Base-by-base conservation (phyloP, 768 basidiomycete genomes). In the Suillus paluster region DNA sequence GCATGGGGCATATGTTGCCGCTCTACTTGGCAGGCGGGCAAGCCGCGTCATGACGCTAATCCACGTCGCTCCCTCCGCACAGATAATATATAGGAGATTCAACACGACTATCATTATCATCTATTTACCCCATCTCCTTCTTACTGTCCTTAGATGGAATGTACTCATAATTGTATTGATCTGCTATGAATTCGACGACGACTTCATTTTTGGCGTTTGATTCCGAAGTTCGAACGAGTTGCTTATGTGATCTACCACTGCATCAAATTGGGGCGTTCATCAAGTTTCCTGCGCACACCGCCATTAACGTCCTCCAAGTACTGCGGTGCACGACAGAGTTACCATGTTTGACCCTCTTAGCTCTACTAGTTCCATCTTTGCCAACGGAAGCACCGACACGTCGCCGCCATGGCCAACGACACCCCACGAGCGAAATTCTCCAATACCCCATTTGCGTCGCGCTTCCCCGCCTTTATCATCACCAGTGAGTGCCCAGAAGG, bases 1-100 rank as follows among this genome's bases (percentile, higher is more conserved):
- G 91, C 63, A 99, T 99, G 97, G 97, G 97, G 14, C 97, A 99
- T 73, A 88, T 97, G 80, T 79, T 97, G 30, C 86, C 89, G 36
- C 71, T 90, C 58, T 58, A 42, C 57, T 46, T 59, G 36, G 45
- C 45, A 38, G 61, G 27, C 25, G 38, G 25, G 15, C 34, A 23
- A 17, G 9, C 53, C 25, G 38, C 38, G 17, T 55, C 54, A 55
- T 55, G 38, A 55, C 11, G 23, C 25, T 27, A 50, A 19, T 50
- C 11, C 19, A 30, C 19, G 27, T 50, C 49, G 49, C 19, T 50
- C 33, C 49, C 33, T 33, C 23, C 19, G 49, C 27, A 50, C 17
- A 50, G 19, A 50, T 33, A 33, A 36, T 38, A 36, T 54, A 33
- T 33, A 54, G 21, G 54, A 38, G 25, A 23, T 55, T 11, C 23